These are phyloP conservation scores for Neurospora sp. DNA, from an alignment of 495 filamentous ascomycete species.

Conservation along the genomic window DNA sequence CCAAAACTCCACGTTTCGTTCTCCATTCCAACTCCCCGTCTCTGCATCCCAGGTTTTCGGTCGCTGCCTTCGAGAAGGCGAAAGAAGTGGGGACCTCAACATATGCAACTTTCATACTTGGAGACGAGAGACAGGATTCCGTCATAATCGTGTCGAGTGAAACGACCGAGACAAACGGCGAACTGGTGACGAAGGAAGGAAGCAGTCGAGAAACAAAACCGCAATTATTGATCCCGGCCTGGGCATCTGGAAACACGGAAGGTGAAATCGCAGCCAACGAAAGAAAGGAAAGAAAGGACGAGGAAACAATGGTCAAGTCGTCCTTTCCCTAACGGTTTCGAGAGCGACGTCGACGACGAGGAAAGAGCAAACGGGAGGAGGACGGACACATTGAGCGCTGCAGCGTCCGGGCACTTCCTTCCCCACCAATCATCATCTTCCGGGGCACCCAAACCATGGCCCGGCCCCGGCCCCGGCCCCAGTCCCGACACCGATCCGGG, in stretches of 20 bases:
- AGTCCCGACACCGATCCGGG: background rate
- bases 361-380: background rate
- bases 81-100: background rate
- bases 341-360: background rate
- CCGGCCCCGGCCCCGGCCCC: background rate
- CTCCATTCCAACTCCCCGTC: background rate
- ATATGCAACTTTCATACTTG: no score
- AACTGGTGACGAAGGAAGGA: background rate
- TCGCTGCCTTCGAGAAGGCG: background rate
- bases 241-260: background rate
- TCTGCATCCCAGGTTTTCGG: background rate
- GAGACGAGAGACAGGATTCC: background rate
- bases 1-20: background rate
- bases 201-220: background rate
- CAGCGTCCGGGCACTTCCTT: background rate
- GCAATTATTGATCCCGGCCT: background rate
- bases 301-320: background rate
- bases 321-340: background rate
- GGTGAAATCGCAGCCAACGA: background rate
- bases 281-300: background rate
- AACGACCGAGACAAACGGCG: background rate
- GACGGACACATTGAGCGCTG: background rate
- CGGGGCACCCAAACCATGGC: background rate
- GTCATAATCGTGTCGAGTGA: no score
- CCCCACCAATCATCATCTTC: background rate